Base-by-base conservation (phyloP, 2,329 filamentous ascomycete species). In the Aotearoamyces nothofagi region DNA sequence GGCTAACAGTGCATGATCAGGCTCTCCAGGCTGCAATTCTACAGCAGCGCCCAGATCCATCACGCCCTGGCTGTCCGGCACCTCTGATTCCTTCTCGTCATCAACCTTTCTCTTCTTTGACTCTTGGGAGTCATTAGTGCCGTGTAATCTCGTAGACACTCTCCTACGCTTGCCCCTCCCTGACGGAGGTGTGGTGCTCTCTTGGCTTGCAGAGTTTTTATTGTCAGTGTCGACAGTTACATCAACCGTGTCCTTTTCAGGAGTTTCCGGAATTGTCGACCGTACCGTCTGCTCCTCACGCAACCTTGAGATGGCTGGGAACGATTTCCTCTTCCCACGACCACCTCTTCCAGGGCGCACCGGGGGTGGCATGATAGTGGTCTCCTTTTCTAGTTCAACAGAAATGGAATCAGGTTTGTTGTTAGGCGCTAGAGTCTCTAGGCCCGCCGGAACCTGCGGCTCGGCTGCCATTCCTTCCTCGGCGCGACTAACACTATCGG, bases 241-340 rank as follows among this genome's bases (percentile, higher is more conserved):
- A 20, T 7, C 19, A 8, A n/a, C 7, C n/a, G 19, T 20, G 8
- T 20, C n/a, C 8, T 20, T n/a, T n/a, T n/a, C 5, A 17, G 43
- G 44, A 8, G 44, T 48, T 26, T 47, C 43, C 9, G 43, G 44
- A 15, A 46, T 39, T 9, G 41, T 15, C 2, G 40, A 15, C 15
- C 10, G 15, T 20, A 20, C 7, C 19, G n/a, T 7, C 8, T 7
- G 8, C 7, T 20, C n/a, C 7, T 7, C 7, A 8, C n/a, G 7
- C 19, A 20, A 20, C n/a, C 19, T 7, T 8, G 19, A 20, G 19
- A n/a, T 8, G 19, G 19, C 7, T 11, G 15, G 4, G 15, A 22
- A 12, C 11, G 19, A 9, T 15, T 19, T 19, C 4, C 5, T 11
- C 7, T 30, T 24, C n/a, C n/a, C n/a, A n/a, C n/a, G n/a, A n/a